Evolutionary conservation across 257 asterid species (phyloP), one percentile per base, ranked within the genome.

Genomic region (Capsicum chinense): DNA sequence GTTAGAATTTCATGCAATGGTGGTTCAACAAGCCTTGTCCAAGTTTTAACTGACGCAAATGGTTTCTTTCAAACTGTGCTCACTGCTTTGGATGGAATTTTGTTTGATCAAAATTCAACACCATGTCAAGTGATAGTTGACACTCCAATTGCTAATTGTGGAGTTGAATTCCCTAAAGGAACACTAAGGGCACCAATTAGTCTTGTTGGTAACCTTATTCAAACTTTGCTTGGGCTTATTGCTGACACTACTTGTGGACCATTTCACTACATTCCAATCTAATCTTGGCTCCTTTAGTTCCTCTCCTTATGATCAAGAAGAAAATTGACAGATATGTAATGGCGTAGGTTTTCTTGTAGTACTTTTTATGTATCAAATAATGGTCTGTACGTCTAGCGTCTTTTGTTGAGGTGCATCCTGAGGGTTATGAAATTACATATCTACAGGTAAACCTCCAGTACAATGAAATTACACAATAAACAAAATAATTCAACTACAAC

Each of bases 1-100:
- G 86, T 84, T 3, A 79, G 64, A 13, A 79, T 84, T 10, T 56
- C 76, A n/a, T 84, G 86, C 56, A 84, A 84, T 48, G 83, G 80
- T 7, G 83, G 68, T 7, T 11, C 39, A 12, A 62, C 83, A 16
- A 54, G 33, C 56, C 33, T 74, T 1, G 79, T 19, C 10, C 50
- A 56, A 8, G 66, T 64, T 17, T 5, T 84, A 16, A 84, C 86
- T 44, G 86, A 84, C 60, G 13, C 69, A 33, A 64, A 47, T 14
- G 83, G 86, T 3, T 60, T 50, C 9, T 78, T 84, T 16, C 56
- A 78, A 47, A 35, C 58, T 14, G 15, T 84, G 16, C 37, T 84
- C 8, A 79, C 58, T 16, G 42, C 59, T 0, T 56, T 39, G 1
- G 70, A 79, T 13, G 86, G 83, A 0, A 69, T 79, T 9, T 3